A percentile compares a stretch with the other conserved stretches of the same genome.
phyloP scores from a whole-genome alignment of 805 yeast species.

The Starmera pachycereana region DNA sequence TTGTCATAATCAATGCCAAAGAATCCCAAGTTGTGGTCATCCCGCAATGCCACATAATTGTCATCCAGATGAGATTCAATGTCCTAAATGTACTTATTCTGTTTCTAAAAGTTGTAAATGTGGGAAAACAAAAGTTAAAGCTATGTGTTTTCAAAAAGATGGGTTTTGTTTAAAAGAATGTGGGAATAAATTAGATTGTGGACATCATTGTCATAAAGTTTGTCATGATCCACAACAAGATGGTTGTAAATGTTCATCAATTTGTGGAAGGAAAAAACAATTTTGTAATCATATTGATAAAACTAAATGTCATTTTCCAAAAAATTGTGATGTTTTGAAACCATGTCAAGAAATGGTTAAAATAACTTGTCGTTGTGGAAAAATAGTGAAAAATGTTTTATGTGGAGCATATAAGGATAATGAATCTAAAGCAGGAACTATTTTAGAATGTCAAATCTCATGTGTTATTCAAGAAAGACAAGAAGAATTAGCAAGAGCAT shows the following conservation, averaged over 20 bases:
- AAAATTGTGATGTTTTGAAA: constrained; percentile 38
- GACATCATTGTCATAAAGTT: constrained; percentile 39
- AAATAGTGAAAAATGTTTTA: constrained; percentile 31
- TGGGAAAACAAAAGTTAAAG: constrained; percentile 43
- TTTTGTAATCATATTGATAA: constrained; percentile 64
- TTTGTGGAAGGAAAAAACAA: constrained; percentile 42
- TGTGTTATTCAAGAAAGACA: constrained; percentile 58
- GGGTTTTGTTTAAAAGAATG: constrained; percentile 68
- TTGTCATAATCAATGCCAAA: constrained; percentile 56
- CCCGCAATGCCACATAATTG: constrained; percentile 60
- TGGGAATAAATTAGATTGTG: constrained; percentile 36
- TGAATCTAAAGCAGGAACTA: constrained; percentile 25
- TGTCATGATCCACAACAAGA: constrained; percentile 41
- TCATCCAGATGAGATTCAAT: constrained; percentile 50
- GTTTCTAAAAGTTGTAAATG: constrained; percentile 54
- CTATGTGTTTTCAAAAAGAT: constrained; percentile 56
- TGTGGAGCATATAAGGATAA: constrained; percentile 45
- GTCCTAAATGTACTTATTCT: constrained; percentile 69
- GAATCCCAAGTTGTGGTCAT: constrained; percentile 60
- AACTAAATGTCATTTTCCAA: constrained; percentile 52
- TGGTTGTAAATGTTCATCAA: constrained; percentile 53
- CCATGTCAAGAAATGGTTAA: constrained; percentile 42
- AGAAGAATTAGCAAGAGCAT: constrained; percentile 50
- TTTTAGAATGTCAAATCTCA: constrained; percentile 56
- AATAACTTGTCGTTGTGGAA: constrained; percentile 57